Percentiles rank a stretch among this genome's conserved stretches.
These are phyloP conservation scores for Tillandsia fasciculata DNA, from an alignment of 176 grass and related monocot species.

Conservation along the genomic window DNA sequence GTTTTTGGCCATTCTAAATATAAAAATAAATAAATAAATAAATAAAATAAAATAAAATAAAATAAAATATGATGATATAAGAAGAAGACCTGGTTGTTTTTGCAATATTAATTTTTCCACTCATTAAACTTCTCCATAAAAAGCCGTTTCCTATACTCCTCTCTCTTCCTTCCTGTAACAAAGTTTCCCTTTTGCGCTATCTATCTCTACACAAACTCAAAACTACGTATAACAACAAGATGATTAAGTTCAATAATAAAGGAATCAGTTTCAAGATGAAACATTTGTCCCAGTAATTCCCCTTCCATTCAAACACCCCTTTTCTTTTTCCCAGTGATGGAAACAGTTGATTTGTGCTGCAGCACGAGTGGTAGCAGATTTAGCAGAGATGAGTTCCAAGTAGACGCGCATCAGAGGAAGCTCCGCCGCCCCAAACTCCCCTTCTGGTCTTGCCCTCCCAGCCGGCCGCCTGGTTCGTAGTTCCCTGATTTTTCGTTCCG, in stretches of 20 bases:
- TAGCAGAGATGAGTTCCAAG: conserved; percentile 11
- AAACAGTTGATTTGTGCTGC: conserved; percentile 22
- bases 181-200: neutral
- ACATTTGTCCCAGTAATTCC: conserved; percentile 21
- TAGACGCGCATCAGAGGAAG: conserved; percentile 41
- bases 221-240: conserved; percentile 13
- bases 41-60: no score
- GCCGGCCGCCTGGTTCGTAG: conserved; percentile 75
- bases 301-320: neutral
- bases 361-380: neutral
- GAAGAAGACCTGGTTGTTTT: neutral
- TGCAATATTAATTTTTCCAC: neutral
- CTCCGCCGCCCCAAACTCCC: conserved; percentile 44
- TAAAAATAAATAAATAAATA: no score
- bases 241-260: conserved; percentile 50
- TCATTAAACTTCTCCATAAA: neutral
- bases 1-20: no score
- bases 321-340: conserved; percentile 31
- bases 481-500: neutral
- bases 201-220: neutral
- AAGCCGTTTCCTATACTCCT: neutral
- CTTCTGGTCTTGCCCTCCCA: conserved; percentile 74
- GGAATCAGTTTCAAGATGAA: conserved; percentile 53
- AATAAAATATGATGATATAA: neutral
- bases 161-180: neutral